Evolutionary conservation across 345 rosid genomes (phyloP).

Genomic region (Pugionium dolabratum): DNA sequence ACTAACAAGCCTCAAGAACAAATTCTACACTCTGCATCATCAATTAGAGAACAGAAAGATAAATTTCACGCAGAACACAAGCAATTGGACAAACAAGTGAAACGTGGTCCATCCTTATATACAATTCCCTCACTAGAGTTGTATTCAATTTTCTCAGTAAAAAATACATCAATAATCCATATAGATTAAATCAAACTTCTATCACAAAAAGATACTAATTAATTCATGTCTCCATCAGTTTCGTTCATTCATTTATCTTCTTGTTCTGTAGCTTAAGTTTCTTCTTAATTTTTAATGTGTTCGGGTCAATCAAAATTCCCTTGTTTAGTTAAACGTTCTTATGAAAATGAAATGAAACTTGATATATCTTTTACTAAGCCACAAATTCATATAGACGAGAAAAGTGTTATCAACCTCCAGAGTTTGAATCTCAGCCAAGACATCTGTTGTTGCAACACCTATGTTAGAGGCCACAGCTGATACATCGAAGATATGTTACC

Average conservation of each 20-base stretch:
- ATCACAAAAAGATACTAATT: background rate
- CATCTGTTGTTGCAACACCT: constrained; percentile 51
- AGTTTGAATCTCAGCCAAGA: constrained; percentile 62
- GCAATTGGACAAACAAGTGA: constrained; percentile 7
- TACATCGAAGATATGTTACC: constrained; percentile 66
- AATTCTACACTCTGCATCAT: constrained; percentile 8
- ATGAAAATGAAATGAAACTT: constrained; percentile 14
- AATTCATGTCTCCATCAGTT: background rate
- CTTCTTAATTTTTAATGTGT: background rate
- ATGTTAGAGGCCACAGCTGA: constrained; percentile 64
- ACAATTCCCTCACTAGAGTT: constrained; percentile 4
- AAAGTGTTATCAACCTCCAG: constrained; percentile 63
- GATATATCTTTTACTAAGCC: constrained; percentile 19
- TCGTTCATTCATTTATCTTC: background rate
- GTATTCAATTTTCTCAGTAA: background rate
- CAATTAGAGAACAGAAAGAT: background rate
- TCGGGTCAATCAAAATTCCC: constrained; percentile 17
- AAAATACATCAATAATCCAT: constrained; percentile 19
- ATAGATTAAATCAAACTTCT: constrained; percentile 6
- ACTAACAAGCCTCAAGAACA: constrained; percentile 9
- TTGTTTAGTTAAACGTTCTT: constrained; percentile 12
- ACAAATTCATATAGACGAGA: background rate
- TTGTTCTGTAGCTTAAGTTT: constrained; percentile 11
- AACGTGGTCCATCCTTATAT: constrained; percentile 6
- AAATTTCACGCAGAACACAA: background rate